A percentile compares a stretch with the other conserved stretches of the same genome.
Evolutionary conservation across 2,329 filamentous ascomycete species (phyloP).

Genomic region (Bretziella fagacearum): DNA sequence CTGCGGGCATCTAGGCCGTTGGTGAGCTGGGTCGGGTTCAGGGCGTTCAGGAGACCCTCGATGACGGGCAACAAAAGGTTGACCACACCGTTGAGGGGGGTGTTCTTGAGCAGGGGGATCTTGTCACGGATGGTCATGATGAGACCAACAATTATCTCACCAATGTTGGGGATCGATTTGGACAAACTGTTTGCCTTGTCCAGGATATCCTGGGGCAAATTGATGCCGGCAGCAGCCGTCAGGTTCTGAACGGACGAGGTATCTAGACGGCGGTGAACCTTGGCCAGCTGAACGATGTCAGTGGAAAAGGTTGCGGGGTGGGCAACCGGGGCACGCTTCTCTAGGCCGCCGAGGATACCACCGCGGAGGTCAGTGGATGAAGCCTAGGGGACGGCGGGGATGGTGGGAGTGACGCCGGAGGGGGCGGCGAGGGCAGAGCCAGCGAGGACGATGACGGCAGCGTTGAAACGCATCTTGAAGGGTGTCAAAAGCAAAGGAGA

Average conservation of each 20-base stretch:
- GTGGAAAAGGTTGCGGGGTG: neutral
- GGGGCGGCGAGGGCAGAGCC: conserved; percentile 10
- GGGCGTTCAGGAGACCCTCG: conserved; percentile 5
- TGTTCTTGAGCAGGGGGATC: neutral
- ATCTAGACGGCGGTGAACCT: neutral
- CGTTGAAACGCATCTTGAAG: conserved; percentile 13
- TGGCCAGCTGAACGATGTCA: neutral
- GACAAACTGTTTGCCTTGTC: conserved; percentile 3
- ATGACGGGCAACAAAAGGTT: conserved; percentile 6
- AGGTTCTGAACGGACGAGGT: neutral
- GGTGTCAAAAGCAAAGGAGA: neutral
- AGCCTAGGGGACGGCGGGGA: neutral
- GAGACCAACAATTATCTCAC: conserved; percentile 6
- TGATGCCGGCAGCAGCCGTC: conserved; percentile 3
- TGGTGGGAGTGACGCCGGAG: neutral
- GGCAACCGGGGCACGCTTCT: neutral
- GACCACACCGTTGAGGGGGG: conserved; percentile 6
- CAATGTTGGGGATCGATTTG: neutral
- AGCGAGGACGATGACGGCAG: conserved; percentile 5
- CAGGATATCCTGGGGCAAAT: conserved; percentile 2
- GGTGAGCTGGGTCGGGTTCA: neutral
- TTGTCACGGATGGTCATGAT: conserved; percentile 3
- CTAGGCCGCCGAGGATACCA: neutral
- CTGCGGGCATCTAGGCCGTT: neutral
- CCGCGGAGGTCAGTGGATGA: neutral